Evolutionary conservation across 371 early-diverging fungal species (phyloP).

Genomic region (Apophysomyces trapeziformis): DNA sequence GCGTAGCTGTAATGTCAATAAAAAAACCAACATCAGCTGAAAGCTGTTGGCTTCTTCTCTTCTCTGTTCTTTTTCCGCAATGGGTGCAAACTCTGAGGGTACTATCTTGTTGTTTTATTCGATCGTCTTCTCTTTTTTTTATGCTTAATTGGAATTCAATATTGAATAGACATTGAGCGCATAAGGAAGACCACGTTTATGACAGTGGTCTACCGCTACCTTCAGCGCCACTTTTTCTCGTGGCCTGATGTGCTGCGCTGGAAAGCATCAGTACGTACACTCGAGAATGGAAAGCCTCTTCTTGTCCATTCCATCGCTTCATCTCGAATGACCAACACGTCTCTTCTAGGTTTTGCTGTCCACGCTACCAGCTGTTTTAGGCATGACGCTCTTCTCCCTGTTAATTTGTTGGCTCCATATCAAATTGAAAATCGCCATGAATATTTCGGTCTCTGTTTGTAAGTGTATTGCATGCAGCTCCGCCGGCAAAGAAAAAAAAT

Average conservation of each 20-base stretch:
- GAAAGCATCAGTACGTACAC: conserved; percentile 40
- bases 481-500: background rate
- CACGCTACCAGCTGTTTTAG: conserved; percentile 34
- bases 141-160: conserved; percentile 9
- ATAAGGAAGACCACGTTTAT: conserved; percentile 12
- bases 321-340: background rate
- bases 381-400: conserved; percentile 35
- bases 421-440: conserved; percentile 26
- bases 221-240: conserved; percentile 17
- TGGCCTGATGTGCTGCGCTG: conserved; percentile 52
- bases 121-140: background rate
- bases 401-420: conserved; percentile 34
- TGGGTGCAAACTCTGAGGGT: conserved; percentile 1
- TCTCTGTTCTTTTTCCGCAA: conserved; percentile 3
- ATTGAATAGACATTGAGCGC: background rate
- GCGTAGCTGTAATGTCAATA: conserved; percentile 7
- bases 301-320: background rate
- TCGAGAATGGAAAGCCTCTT: background rate
- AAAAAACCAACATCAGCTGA: background rate
- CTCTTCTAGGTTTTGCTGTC: conserved; percentile 36
- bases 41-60: conserved; percentile 2
- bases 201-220: conserved; percentile 18
- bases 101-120: background rate
- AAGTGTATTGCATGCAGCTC: conserved; percentile 17
- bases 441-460: conserved; percentile 47